Evolutionary conservation across 2,329 filamentous ascomycete species (phyloP).

Genomic region (Xylariaceae sp.): DNA sequence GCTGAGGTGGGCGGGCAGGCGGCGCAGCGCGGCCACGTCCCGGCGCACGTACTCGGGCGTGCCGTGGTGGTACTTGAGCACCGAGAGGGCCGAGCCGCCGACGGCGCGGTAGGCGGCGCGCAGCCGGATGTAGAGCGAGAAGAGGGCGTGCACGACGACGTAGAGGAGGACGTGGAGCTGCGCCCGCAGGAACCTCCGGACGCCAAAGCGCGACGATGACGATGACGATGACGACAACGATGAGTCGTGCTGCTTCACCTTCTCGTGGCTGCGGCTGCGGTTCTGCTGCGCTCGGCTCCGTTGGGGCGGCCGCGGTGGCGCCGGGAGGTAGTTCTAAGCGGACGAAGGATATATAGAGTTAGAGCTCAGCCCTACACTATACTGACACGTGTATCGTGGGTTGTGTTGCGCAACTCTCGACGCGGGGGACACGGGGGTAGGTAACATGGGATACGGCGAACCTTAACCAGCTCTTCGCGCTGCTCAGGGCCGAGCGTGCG

Average conservation of each 20-base stretch:
- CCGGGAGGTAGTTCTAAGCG: conserved; percentile 21
- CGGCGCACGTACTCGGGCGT: conserved; percentile 87
- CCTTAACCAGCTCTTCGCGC: conserved; percentile 38
- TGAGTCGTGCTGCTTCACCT: too few species aligned
- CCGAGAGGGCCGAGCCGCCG: conserved; percentile 66
- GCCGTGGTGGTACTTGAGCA: conserved; percentile 91
- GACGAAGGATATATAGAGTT: too few species aligned
- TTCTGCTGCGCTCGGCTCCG: conserved; percentile 17
- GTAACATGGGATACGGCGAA: conserved; percentile 20
- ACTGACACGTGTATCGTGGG: too few species aligned
- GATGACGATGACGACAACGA: too few species aligned
- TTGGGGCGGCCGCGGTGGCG: conserved; percentile 10
- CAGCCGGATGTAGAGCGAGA: conserved; percentile 79
- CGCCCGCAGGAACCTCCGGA: conserved; percentile 53
- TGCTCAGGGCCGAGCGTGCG: conserved; percentile 34
- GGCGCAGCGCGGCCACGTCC: conserved; percentile 68
- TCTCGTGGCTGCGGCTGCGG: conserved; percentile 21
- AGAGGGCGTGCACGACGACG: conserved; percentile 67
- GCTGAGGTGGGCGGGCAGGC: conserved; percentile 78
- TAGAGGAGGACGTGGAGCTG: conserved; percentile 62
- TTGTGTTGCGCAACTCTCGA: too few species aligned
- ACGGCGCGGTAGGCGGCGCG: conserved; percentile 74
- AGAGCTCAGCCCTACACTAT: conserved; percentile 2
- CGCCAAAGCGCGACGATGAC: conserved; percentile 46
- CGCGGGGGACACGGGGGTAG: too few species aligned